phyloP scores from a whole-genome alignment of 495 filamentous ascomycete species.

The Annulohypoxylon bovei region DNA sequence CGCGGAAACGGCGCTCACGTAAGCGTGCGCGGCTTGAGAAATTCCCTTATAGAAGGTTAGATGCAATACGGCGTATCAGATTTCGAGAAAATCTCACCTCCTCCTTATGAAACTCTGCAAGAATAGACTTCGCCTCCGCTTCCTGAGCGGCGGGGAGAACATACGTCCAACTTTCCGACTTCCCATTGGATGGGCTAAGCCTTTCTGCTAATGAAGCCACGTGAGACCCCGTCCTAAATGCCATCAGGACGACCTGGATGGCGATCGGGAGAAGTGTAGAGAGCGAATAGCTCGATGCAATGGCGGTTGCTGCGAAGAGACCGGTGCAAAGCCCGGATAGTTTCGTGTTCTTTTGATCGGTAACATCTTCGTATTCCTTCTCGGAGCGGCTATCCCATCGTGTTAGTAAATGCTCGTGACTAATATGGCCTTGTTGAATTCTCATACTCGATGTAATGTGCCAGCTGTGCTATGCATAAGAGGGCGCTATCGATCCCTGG shows the following conservation, averaged over 20 bases:
- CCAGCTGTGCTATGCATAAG: constrained; percentile 75
- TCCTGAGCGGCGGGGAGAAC: constrained; percentile 59
- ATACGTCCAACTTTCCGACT: constrained; percentile 66
- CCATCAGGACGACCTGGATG: constrained; percentile 74
- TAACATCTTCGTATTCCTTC: constrained; percentile 57
- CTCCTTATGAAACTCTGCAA: constrained; percentile 63
- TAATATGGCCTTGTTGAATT: not conserved
- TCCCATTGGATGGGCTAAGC: constrained; percentile 58
- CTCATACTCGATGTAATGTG: constrained; percentile 78
- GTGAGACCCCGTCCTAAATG: constrained; percentile 74
- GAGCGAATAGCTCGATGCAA: constrained; percentile 73
- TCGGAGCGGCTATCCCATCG: constrained; percentile 52
- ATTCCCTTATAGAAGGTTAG: constrained; percentile 57
- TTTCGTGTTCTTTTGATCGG: constrained; percentile 55
- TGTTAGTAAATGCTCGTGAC: constrained; percentile 32
- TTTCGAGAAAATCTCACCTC: constrained; percentile 49
- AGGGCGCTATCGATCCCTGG: constrained; percentile 72
- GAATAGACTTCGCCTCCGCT: constrained; percentile 53
- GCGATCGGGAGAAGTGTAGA: constrained; percentile 73
- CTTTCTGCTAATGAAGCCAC: constrained; percentile 62
- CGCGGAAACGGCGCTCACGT: constrained; percentile 76
- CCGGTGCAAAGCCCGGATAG: constrained; percentile 77
- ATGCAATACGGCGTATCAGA: not conserved
- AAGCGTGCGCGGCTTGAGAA: constrained; percentile 69
- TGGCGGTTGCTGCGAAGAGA: constrained; percentile 74